Conservation (phyloP, 1,284 basidiomycete species). For the Cerrena zonata region DNA sequence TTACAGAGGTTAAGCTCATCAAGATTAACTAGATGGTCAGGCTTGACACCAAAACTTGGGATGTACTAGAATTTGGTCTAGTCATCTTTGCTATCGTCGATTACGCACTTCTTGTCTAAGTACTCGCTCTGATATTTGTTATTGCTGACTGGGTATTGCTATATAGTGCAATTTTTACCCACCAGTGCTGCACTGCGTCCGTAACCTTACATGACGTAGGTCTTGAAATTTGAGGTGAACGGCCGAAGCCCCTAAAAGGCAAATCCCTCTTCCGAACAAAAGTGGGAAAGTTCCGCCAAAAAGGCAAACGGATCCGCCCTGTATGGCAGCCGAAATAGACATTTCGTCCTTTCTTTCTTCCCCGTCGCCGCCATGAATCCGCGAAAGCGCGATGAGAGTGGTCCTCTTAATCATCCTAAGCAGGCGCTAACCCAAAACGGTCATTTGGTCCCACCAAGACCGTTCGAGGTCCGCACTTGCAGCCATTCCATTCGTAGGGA, state of each 20-base stretch:
- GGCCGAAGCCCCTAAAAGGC: neutral
- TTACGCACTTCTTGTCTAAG: neutral
- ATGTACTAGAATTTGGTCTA: neutral
- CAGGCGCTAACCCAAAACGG: neutral
- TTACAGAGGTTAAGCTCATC: constrained; percentile 67
- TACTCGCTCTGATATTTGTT: neutral
- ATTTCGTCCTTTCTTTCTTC: too few species aligned
- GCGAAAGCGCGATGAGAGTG: too few species aligned
- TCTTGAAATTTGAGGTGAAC: neutral
- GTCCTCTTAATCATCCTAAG: neutral
- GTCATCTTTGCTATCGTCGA: neutral
- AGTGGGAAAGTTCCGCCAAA: too few species aligned
- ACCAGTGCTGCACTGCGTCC: too few species aligned
- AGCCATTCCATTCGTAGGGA: neutral
- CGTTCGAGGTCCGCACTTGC: neutral
- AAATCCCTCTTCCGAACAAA: too few species aligned
- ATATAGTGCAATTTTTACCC: neutral
- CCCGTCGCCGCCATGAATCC: neutral
- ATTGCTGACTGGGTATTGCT: neutral
- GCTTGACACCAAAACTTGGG: neutral
- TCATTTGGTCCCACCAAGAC: neutral
- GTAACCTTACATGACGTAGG: too few species aligned
- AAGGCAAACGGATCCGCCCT: too few species aligned
- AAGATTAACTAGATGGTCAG: constrained; percentile 49
- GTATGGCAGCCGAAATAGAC: too few species aligned